These are phyloP conservation scores for Heterobasidion irregulare DNA, from an alignment of 1,284 basidiomycete genomes.

Conservation along the genomic window DNA sequence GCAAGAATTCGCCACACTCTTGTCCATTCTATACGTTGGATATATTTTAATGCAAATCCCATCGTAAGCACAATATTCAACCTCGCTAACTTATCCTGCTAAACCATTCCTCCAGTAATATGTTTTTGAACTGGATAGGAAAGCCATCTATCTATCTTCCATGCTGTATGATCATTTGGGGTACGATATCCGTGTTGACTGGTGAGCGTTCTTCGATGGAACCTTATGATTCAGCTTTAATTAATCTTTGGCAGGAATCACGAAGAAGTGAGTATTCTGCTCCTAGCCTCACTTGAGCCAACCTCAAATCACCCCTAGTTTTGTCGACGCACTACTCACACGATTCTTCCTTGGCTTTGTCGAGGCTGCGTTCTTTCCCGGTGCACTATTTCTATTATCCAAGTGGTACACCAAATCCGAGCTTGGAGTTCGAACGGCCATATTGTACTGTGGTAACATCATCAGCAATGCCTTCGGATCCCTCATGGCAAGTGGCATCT, in stretches of 20 bases:
- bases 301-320: constrained; percentile 32
- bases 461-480: constrained; percentile 82
- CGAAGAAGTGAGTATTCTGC: constrained; percentile 34
- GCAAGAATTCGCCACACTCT: constrained; percentile 57
- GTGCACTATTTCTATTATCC: constrained; percentile 49
- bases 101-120: constrained; percentile 39
- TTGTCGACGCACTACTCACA: constrained; percentile 55
- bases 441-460: constrained; percentile 65
- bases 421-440: constrained; percentile 61
- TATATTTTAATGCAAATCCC: constrained; percentile 77
- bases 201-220: constrained; percentile 21
- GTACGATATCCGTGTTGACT: constrained; percentile 53
- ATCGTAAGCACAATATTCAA: constrained; percentile 36
- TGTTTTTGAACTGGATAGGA: constrained; percentile 63
- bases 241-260: constrained; percentile 32
- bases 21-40: constrained; percentile 69
- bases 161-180: constrained; percentile 64
- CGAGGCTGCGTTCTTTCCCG: constrained; percentile 72
- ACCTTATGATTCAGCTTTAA: background rate
- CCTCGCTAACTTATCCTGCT: constrained; percentile 1
- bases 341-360: constrained; percentile 66
- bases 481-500: constrained; percentile 65
- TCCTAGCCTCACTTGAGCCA: constrained; percentile 6
- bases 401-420: constrained; percentile 67
- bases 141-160: constrained; percentile 70